Percentiles rank a stretch among this genome's conserved stretches.
phyloP scores from a whole-genome alignment of 169 alveolate species.

The Plasmodium gonderi region DNA sequence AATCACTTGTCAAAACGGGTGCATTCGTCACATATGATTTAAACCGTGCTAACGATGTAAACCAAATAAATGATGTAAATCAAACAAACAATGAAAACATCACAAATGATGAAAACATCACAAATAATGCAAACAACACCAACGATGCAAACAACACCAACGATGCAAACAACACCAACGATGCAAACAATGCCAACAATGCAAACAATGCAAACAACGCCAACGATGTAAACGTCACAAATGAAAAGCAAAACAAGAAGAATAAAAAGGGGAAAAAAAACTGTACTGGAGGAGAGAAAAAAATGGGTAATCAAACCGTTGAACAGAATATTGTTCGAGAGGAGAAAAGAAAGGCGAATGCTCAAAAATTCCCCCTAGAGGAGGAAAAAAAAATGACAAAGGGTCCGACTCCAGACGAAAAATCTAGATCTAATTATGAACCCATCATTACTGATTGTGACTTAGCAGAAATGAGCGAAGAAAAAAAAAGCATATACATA shows the following conservation, averaged over 20 bases:
- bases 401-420: background rate
- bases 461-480: background rate
- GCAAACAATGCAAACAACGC: background rate
- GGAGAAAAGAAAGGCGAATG: conserved; percentile 22
- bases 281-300: background rate
- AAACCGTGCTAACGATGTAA: background rate
- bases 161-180: background rate
- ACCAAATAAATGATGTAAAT: background rate
- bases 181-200: background rate
- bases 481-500: background rate
- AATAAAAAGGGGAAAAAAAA: conserved; percentile 5
- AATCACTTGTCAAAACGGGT: background rate
- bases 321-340: background rate
- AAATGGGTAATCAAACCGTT: background rate
- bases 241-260: conserved; percentile 1
- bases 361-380: background rate
- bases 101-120: too few relatives aligned
- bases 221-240: background rate
- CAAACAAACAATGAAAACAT: background rate
- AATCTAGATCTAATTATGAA: background rate
- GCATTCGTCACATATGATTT: background rate
- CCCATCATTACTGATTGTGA: background rate
- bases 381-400: background rate
- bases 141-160: background rate
- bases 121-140: background rate